phyloP scores from a whole-genome alignment of 139 green algal genomes.

The Picochlorum sp. region DNA sequence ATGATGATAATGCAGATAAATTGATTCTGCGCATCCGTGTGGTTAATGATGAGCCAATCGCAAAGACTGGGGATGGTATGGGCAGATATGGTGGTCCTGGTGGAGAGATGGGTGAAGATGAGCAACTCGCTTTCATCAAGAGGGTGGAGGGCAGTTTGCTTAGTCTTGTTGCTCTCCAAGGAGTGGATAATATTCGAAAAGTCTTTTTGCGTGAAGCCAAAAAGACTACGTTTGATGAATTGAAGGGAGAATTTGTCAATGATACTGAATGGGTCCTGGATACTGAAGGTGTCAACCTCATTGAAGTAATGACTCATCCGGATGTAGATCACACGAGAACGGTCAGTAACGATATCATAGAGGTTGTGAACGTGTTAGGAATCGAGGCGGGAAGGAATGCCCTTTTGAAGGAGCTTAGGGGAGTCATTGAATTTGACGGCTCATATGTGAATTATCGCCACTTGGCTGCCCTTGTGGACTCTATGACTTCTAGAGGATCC shows the following conservation, averaged over 20 bases:
- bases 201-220: slow-evolving; percentile 89
- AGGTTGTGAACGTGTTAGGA: slow-evolving; percentile 90
- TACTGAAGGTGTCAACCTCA: slow-evolving; percentile 92
- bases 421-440: slow-evolving; percentile 98
- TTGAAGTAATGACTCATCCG: slow-evolving; percentile 81
- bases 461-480: slow-evolving; percentile 81
- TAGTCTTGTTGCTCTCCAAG: slow-evolving; percentile 47
- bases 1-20: slow-evolving; percentile 92
- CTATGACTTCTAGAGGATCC: slow-evolving; percentile 84
- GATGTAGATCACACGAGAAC: slow-evolving; percentile 85
- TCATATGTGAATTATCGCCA: slow-evolving; percentile 98
- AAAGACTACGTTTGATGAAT: slow-evolving; percentile 35
- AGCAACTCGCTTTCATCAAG: slow-evolving; percentile 72
- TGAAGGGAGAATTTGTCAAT: slow-evolving; percentile 38
- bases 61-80: neutral
- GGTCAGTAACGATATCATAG: slow-evolving; percentile 82
- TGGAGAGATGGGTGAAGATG: slow-evolving; percentile 33
- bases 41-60: slow-evolving; percentile 4
- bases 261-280: slow-evolving; percentile 94
- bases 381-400: slow-evolving; percentile 87
- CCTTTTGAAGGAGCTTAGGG: slow-evolving; percentile 87
- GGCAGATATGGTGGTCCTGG: slow-evolving; percentile 8
- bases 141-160: slow-evolving; percentile 68
- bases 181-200: slow-evolving; percentile 83
- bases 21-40: slow-evolving; percentile 80